Base-by-base conservation (phyloP, 495 filamentous ascomycete species). In the Aspergillus baeticus region DNA sequence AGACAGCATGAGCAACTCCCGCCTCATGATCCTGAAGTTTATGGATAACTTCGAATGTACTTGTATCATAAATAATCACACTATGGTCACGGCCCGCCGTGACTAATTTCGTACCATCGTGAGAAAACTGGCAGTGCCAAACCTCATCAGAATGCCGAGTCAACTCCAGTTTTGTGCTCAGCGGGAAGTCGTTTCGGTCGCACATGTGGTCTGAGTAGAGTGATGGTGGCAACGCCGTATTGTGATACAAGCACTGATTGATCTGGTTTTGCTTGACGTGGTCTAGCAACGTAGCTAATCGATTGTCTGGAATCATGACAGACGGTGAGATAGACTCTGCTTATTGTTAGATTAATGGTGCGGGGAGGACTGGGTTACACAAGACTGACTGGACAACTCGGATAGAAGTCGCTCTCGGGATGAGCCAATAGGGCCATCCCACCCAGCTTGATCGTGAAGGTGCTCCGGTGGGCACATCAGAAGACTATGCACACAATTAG, bases 271-370 rank as follows among this genome's bases (percentile, higher is more conserved):
- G 75, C 64, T 97, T 96, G 23, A 95, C 83, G 53, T 93, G 83
- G 45, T 89, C 78, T 46, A 99, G 73, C n/a, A 99, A 71, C 22
- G 83, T 76, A 7, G 90, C 91, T n/a, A 99, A 77, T 11, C 94
- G 89, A 69, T 95, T 90, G 61, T 95, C 89, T 5, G 94, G 95
- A 46, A 99, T 90, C 95, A 99, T 98, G 21, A 96, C 89, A n/a
- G 91, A 92, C 1, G 94, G 94, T 4, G 95, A 95, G 55, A 99
- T 95, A 31, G 83, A 96, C 76, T 81, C 91, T 95, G 53, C 11
- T 51, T 10, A 8, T 5, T 13, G 50, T 55, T 57, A 61, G 50
- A 38, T 2, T 49, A 41, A 29, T 8, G 26, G 29, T 15, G 23
- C 14, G 7, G 14, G 17, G 17, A 5, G 45, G 10, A 5, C 29